phyloP scores from a whole-genome alignment of 164 flowering plant genomes.

The Chimonanthus salicifolius region DNA sequence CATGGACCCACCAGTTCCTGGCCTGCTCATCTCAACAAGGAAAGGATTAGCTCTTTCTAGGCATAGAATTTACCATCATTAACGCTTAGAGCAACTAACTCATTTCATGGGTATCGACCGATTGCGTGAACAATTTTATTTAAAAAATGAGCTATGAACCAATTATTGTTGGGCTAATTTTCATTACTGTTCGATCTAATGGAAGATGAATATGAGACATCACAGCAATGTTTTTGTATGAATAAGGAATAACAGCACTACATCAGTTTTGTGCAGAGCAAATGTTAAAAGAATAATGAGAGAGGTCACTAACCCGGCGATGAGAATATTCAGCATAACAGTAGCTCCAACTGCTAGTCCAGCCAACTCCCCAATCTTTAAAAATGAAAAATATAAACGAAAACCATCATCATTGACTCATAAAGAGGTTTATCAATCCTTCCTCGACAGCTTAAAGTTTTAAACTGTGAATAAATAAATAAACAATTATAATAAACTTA shows the following conservation, averaged over 20 bases:
- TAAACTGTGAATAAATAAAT: too few species aligned
- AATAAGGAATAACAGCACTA: neutral
- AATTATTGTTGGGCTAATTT: too few species aligned
- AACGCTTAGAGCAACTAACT: too few species aligned
- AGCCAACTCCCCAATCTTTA: slow-evolving; percentile 86
- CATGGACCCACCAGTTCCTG: slow-evolving; percentile 83
- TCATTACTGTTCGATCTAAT: too few species aligned
- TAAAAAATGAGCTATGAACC: too few species aligned
- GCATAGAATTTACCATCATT: neutral
- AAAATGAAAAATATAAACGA: neutral
- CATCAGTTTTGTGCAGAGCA: neutral
- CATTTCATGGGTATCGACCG: too few species aligned
- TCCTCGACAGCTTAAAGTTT: too few species aligned
- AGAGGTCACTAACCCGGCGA: slow-evolving; percentile 63
- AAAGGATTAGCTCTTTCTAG: neutral
- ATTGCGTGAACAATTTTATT: too few species aligned
- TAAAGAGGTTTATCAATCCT: too few species aligned
- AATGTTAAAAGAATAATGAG: neutral
- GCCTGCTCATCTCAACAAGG: slow-evolving; percentile 31
- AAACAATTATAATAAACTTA: too few species aligned
- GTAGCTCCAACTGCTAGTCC: slow-evolving; percentile 94
- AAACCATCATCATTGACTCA: too few species aligned
- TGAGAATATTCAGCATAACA: slow-evolving; percentile 79
- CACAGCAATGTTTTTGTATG: neutral
- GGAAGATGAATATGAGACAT: neutral